Evolutionary conservation across 2,329 filamentous ascomycete genomes (phyloP), one percentile per base, ranked within the genome.

Genomic region (Trichoderma sp.): DNA sequence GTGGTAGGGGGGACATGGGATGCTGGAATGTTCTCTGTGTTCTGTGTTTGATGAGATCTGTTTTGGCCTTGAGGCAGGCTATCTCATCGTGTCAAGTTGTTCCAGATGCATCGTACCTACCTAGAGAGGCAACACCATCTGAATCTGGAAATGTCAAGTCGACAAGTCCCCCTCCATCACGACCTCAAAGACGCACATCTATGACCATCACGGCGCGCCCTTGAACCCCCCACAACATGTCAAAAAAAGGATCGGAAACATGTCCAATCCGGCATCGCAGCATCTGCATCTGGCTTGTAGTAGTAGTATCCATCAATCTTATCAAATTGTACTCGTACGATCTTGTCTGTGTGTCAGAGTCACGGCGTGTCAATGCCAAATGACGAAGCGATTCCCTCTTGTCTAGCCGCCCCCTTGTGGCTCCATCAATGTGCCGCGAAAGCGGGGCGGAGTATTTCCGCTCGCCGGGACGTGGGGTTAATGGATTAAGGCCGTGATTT

Each of bases 371-470:
- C 12, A 39, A 39, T 39, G 34, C 34, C 34, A 39, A 5, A 39
- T 39, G 34, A 39, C 34, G 12, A 39, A 39, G 17, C 6, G 17
- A 19, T 10, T 19, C 17, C 5, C 7, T 45, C 41, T 17, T 17
- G 5, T 45, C 15, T n/a, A 45, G 17, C 43, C n/a, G 14, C 43
- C 30, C 7, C 30, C 30, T 34, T 34, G 17, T 30, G 28, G 28
- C 21, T 52, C 2, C 17, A 52, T 52, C 2, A 7, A 52, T 52
- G 28, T 19, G 50, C 50, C 28, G 50, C n/a, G 52, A 57, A 63
- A 64, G 60, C 61, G 61, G 61, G 52, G 55, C 51, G 61, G 61
- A 57, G 61, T 34, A 64, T 64, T 64, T 64, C 61, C 61, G 61
- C 61, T 34, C 28, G 21, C 61, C 51, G 61, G 34, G 50, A 48